Evolutionary conservation across 139 green algal species (phyloP), one percentile per base, ranked within the genome.

Genomic region (Desmodesmus armatus): DNA sequence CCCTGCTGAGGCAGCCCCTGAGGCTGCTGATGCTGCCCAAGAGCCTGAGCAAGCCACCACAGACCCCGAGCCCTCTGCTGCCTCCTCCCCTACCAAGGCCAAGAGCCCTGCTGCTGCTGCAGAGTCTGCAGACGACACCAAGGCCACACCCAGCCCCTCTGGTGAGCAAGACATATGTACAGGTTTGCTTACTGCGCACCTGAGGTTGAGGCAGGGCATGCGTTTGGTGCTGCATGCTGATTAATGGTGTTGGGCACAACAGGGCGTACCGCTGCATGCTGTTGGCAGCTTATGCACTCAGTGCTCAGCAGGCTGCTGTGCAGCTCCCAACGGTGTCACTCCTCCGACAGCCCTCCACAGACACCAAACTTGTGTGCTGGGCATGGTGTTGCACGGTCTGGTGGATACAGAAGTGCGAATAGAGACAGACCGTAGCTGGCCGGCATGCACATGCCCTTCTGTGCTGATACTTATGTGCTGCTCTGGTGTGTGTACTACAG

Each of bases 11-110:
- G 33, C 60, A 35, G 71, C 63, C 27, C 63, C 13, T 44, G 29
- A 27, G 11, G 19, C 29, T 25, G 63, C 31, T 72, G 31, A 11
- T 17, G 31, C 29, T 23, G 63, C 63, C 43, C 63, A 43, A 19
- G 63, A n/a, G 43, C 72, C 25, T 39, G 27, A 79, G 40, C 43
- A 79, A n/a, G 40, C 70, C 70, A 60, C 2, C 70, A 78, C 70
- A 35, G 39, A 7, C 39, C 70, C 41, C 23, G 41, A 78, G 70
- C 29, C 70, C 5, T 37, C 70, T 31, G 23, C 70, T 55, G 35
- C 70, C 37, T 21, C 70, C 37, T 23, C 27, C 19, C 5, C 27
- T 0, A 25, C 70, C n/a, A 47, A 78, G 41, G 35, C 40, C 40
- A 31, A n/a, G n/a, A 69, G 60, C n/a, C 58, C 58, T 5, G 2